Percentiles rank a stretch among this genome's conserved stretches.
Conservation (phyloP, 805 yeast genomes). For the Metschnikowia cerradonensis region DNA sequence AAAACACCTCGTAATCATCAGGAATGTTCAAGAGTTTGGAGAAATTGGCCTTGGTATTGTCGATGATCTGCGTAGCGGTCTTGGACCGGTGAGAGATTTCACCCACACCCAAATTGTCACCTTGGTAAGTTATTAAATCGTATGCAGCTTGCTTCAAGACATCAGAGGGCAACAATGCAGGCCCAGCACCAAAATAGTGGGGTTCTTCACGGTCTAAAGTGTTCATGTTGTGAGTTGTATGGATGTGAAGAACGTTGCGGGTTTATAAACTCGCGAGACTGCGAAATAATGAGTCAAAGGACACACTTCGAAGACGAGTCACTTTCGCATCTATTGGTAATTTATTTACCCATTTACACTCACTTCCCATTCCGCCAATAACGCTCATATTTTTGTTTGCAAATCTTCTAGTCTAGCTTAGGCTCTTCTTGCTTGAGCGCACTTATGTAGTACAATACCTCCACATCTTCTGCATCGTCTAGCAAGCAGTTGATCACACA, state of each 20-base stretch:
- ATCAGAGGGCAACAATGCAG: constrained; percentile 81
- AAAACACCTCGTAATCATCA: constrained; percentile 89
- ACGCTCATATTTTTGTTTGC: neutral
- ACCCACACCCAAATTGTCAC: constrained; percentile 80
- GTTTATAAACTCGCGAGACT: neutral
- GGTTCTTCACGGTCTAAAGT: constrained; percentile 64
- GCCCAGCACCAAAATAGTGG: constrained; percentile 97
- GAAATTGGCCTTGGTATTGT: constrained; percentile 68
- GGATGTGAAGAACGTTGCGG: neutral
- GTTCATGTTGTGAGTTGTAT: constrained; percentile 9
- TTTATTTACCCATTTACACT: neutral
- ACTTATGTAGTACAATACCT: constrained; percentile 57
- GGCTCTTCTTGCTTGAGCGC: constrained; percentile 19
- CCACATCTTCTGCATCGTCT: constrained; percentile 61
- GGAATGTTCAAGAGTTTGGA: constrained; percentile 68
- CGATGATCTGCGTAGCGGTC: constrained; percentile 73
- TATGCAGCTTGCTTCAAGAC: constrained; percentile 86
- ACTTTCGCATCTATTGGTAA: neutral
- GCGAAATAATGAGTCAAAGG: constrained; percentile 3
- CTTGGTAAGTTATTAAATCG: constrained; percentile 71
- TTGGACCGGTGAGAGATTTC: constrained; percentile 94
- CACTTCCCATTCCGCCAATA: neutral
- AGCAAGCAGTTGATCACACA: constrained; percentile 64
- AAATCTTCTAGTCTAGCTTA: neutral
- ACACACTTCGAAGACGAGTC: constrained; percentile 1